Evolutionary conservation across 2,329 filamentous ascomycete genomes (phyloP), one percentile per base, ranked within the genome.

Genomic region (Dothideomycetes sp.): DNA sequence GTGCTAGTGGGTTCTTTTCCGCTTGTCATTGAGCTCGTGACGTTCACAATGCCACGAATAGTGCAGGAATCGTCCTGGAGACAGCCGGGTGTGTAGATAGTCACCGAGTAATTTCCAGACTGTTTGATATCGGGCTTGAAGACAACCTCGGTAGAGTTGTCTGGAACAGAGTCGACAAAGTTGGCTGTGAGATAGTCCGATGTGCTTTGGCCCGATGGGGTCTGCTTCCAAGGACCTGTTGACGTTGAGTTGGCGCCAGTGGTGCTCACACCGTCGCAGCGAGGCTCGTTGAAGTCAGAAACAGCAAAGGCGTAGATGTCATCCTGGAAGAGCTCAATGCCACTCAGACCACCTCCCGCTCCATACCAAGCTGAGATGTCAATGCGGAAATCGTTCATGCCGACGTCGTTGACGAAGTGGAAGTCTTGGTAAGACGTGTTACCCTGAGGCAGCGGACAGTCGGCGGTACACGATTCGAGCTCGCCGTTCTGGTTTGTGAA

Each of bases 51-150:
- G 12, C 89, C 91, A 54, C 91, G 80, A 11, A 71, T 78, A 13
- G 58, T 59, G 58, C 93, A 98, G 2, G 80, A 82, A 38, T 71
- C 72, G 56, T 95, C 89, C 50, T 84, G 78, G 19, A 76, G 64
- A 58, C 93, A 98, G 15, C 91, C 91, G 12, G 91, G 91, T 0
- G 91, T 98, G 63, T 88, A 98, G 45, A 98, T 67, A 45, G 83
- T 84, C 53, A 98, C 78, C 0, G 83, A 82, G 61, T 98, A 98
- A 55, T 94, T 89, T 35, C 91, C 93, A 1, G 86, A 83, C 56
- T 94, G 81, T 50, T 78, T 78, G 49, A 98, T 82, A 56, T 94
- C 81, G 1, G 93, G 91, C 39, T 73, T 67, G 59, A 94, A 94
- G 3, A 83, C 76, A 5, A 96, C 79, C 1, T 76, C 76, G 0